Evolutionary conservation across 1,284 basidiomycete species (phyloP), one percentile per base, ranked within the genome.

Genomic region (Ganoderma sp.): DNA sequence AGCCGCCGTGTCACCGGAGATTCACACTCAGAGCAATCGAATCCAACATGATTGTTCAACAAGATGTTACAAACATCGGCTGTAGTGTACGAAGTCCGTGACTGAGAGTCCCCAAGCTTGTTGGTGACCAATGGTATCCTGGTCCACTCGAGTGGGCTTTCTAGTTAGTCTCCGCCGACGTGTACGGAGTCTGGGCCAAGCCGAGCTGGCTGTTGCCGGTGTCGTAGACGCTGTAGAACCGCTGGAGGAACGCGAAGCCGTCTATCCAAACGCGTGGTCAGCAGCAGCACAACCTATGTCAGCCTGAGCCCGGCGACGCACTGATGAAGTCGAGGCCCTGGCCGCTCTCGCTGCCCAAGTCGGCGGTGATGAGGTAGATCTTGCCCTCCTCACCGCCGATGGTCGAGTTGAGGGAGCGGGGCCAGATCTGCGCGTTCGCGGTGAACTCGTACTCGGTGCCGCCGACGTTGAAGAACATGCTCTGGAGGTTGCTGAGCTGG

Each of bases 171-270:
- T 72, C 75, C 2, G 82, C 81, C 57, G 78, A 70, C 2, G 85
- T 86, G 75, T 83, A 80, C 45, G 68, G 37, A 10, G 85, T 87
- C 37, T 71, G 81, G 2, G 85, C 85, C 57, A 86, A 78, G 8
- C 86, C 85, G 63, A 87, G 77, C 42, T 76, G 81, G 4, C 70
- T 56, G 78, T 87, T 87, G 57, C 82, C 78, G 37, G 87, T 87
- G 74, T 92, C 90, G 74, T 80, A 90, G 42, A 90, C 87, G 34
- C 84, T 84, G 79, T 90, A 91, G 84, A 87, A 91, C 37, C 89
- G 85, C 78, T 91, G 86, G 41, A 84, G 71, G 65, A 79, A 80
- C 59, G 71, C 75, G 67, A 77, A 78, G 39, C 81, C 78, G 67
- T 81, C 80, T 81, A 64, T 9, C 63, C 52, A 34, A 42, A 19